phyloP scores from a whole-genome alignment of 225 moss, liverwort and hornwort genomes.

The Pleurozium schreberi region DNA sequence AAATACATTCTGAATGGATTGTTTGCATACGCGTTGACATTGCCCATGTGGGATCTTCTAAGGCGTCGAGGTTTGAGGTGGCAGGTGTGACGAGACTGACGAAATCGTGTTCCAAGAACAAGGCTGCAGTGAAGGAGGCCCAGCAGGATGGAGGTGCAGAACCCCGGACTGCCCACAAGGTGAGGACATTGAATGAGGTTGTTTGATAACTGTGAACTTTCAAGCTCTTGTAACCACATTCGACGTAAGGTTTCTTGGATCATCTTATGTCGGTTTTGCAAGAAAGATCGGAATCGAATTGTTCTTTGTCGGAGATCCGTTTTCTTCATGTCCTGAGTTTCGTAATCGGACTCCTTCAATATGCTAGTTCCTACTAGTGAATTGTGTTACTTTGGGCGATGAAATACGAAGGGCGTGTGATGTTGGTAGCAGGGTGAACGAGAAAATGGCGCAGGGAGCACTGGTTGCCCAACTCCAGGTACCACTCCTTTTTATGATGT shows the following conservation, averaged over 20 bases:
- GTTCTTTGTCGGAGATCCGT: no score
- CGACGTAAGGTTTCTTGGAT: no score
- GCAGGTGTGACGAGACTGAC: conserved; percentile 20
- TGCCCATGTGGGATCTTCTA: not conserved
- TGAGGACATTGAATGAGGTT: not conserved
- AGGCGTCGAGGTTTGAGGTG: not conserved
- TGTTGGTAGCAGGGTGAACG: conserved; percentile 2
- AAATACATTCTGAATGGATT: not conserved
- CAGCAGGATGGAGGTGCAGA: not conserved
- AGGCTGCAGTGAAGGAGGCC: not conserved
- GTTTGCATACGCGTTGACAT: not conserved
- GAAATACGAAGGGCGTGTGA: not conserved
- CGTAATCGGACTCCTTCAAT: not conserved
- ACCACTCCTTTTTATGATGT: not conserved
- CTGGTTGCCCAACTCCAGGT: conserved; percentile 29
- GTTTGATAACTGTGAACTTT: not conserved
- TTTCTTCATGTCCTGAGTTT: not conserved
- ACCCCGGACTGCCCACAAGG: not conserved
- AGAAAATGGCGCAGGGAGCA: not conserved
- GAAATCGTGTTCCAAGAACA: conserved; percentile 15
- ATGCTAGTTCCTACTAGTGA: not conserved
- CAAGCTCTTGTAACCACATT: not conserved
- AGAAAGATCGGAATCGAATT: no score
- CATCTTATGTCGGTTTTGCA: not conserved
- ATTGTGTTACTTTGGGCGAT: not conserved